Percentiles rank a stretch among this genome's conserved stretches.
phyloP scores from a whole-genome alignment of 768 basidiomycete species.

The Russula compacta region DNA sequence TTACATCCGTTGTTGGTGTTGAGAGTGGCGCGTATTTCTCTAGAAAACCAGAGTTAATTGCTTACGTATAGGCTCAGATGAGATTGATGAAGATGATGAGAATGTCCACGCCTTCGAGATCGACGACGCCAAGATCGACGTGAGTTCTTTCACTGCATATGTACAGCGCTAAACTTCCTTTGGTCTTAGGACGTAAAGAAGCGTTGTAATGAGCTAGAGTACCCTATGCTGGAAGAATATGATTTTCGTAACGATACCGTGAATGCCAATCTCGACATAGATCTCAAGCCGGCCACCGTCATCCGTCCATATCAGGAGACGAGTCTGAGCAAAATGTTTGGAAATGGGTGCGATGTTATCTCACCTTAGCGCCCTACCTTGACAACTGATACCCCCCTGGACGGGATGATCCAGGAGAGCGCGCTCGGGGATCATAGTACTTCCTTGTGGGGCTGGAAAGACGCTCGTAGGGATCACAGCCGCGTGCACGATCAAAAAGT shows the following conservation, averaged over 20 bases:
- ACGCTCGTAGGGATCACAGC: constrained; percentile 99
- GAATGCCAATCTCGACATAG: constrained; percentile 96
- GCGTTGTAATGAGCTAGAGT: constrained; percentile 92
- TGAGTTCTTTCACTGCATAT: constrained; percentile 27
- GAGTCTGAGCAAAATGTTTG: constrained; percentile 98
- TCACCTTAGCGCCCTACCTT: not conserved
- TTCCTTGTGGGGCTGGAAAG: constrained; percentile 98
- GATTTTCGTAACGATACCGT: constrained; percentile 96
- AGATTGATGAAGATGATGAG: constrained; percentile 96
- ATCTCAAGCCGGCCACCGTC: constrained; percentile 94
- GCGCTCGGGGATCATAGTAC: constrained; percentile 93
- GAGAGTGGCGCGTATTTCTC: constrained; percentile 55
- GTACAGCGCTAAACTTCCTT: not conserved
- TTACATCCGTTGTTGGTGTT: constrained; percentile 94
- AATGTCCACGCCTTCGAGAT: constrained; percentile 97
- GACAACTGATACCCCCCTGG: constrained; percentile 11
- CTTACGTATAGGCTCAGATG: constrained; percentile 46
- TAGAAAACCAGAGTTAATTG: not conserved
- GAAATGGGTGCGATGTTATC: constrained; percentile 67
- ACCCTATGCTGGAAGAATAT: constrained; percentile 98
- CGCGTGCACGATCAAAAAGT: constrained; percentile 99
- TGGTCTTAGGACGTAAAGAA: constrained; percentile 79
- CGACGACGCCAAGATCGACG: constrained; percentile 88
- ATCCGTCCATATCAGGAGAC: constrained; percentile 99
- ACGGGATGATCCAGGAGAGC: constrained; percentile 59